Evolutionary conservation across 768 basidiomycete genomes (phyloP).

Genomic region (Termitomyces sp.): DNA sequence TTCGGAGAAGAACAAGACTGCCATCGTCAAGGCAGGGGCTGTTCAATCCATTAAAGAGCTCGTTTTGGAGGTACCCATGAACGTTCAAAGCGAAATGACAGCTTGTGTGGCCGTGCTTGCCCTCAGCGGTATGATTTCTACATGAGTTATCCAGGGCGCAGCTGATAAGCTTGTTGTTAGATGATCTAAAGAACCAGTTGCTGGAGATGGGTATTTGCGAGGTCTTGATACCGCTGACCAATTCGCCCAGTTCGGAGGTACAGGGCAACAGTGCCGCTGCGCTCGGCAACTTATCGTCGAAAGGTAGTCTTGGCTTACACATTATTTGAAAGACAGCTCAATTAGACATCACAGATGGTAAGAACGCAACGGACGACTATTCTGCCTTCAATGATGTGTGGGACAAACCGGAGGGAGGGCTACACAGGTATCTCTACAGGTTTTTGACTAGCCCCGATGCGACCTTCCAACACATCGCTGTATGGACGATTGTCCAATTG

Average conservation of each 20-base stretch:
- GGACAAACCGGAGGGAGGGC: constrained; percentile 96
- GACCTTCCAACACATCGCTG: constrained; percentile 99
- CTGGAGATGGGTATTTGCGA: constrained; percentile 99
- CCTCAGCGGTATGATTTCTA: constrained; percentile 72
- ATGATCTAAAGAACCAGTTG: constrained; percentile 94
- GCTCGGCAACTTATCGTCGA: constrained; percentile 95
- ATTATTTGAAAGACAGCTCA: constrained; percentile 3
- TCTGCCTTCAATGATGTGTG: constrained; percentile 97
- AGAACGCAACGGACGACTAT: constrained; percentile 82
- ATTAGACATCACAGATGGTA: constrained; percentile 55
- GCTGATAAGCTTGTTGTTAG: constrained; percentile 38
- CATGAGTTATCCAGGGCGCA: background rate
- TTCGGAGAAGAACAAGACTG: constrained; percentile 96
- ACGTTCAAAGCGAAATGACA: constrained; percentile 99
- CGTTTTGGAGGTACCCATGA: constrained; percentile 91
- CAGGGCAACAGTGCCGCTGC: constrained; percentile 99
- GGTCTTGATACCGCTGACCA: constrained; percentile 94
- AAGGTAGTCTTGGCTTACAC: constrained; percentile 51
- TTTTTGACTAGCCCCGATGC: constrained; percentile 93
- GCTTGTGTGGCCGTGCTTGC: constrained; percentile 97
- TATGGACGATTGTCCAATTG: constrained; percentile 98
- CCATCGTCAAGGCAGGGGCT: constrained; percentile 97
- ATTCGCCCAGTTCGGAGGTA: constrained; percentile 95
- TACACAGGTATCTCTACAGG: constrained; percentile 91
- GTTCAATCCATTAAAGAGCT: constrained; percentile 96